Evolutionary conservation across 371 early-diverging fungal species (phyloP), one percentile per base, ranked within the genome.

Genomic region (Mucor lusitanicus): DNA sequence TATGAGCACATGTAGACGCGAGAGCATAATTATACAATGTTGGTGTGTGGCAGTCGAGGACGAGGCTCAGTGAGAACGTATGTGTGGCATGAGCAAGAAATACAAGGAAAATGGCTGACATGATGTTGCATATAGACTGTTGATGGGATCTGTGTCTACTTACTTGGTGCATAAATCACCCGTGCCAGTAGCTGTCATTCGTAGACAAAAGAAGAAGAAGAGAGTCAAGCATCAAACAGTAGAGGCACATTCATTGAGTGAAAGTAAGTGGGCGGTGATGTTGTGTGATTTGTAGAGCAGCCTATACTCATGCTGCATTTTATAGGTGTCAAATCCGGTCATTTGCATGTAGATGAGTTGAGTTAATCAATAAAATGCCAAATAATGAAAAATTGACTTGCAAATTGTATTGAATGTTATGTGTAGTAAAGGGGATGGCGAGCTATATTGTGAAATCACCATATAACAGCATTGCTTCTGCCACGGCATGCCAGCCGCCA

Each of bases 161-260:
- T 73, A 65, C 39, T 33, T 73, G 8, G 57, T 73, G 35, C 69
- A 73, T 55, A 69, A 62, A 44, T 66, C 87, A 4, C 72, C 83
- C 11, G 84, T 82, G 7, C 87, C 87, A 1, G 87, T 87, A 19
- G 80, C 80, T 57, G 87, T 87, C 2, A 79, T 87, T 42, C 77
- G 83, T 15, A 78, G 75, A 27, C 81, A 80, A 40, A 79, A 81
- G 60, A 80, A 80, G 59, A 70, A 82, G 63, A 79, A 77, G 66
- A 72, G 59, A 50, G 35, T 28, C n/a, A 57, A 39, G 19, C 70
- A 65, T 50, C 70, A 71, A 48, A 19, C 28, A 25, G 23, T 67
- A 12, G 50, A 62, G 50, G 71, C 70, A 9, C 72, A 63, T 40
- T 62, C 76, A 4, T 39, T 78, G 50, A 80, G 77, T 54, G 72